Conservation (phyloP, 1,284 basidiomycete species). For the Volvariella surrecta region DNA sequence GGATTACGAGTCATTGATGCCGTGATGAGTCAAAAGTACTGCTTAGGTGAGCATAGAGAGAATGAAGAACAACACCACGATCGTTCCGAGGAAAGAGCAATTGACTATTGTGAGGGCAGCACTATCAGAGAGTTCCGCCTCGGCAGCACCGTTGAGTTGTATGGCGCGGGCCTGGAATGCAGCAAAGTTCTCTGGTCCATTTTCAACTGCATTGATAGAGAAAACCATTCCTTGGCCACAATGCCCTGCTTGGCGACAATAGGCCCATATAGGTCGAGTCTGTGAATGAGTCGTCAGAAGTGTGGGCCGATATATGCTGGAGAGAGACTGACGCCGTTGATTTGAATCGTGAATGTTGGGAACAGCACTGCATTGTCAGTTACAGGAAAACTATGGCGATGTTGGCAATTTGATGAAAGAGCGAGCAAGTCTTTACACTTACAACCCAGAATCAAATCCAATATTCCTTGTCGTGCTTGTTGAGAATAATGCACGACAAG, state of each 20-base stretch:
- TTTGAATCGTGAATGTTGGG: constrained; percentile 43
- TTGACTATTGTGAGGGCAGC: not conserved
- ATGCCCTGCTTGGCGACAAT: constrained; percentile 40
- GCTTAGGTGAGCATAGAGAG: too few species aligned
- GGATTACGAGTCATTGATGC: too few species aligned
- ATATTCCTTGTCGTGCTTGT: constrained; percentile 38
- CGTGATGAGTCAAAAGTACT: too few species aligned
- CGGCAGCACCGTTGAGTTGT: constrained; percentile 27
- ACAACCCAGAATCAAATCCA: constrained; percentile 60
- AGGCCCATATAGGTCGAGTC: constrained; percentile 41
- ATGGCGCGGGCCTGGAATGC: constrained; percentile 45
- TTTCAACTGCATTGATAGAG: constrained; percentile 47
- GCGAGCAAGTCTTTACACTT: constrained; percentile 17
- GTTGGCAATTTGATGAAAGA: not conserved
- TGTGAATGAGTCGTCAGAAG: constrained; percentile 9
- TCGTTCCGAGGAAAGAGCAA: not conserved
- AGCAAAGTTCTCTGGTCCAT: constrained; percentile 44
- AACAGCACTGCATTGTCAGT: constrained; percentile 32
- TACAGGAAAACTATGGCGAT: constrained; percentile 37
- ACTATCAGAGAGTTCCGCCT: not conserved
- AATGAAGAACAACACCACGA: not conserved
- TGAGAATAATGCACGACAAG: constrained; percentile 39
- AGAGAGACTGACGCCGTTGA: constrained; percentile 40
- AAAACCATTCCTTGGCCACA: constrained; percentile 62
- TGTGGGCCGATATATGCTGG: constrained; percentile 2